Base-by-base conservation (phyloP, 345 rosid genomes). In the Carallia pectinifolia region DNA sequence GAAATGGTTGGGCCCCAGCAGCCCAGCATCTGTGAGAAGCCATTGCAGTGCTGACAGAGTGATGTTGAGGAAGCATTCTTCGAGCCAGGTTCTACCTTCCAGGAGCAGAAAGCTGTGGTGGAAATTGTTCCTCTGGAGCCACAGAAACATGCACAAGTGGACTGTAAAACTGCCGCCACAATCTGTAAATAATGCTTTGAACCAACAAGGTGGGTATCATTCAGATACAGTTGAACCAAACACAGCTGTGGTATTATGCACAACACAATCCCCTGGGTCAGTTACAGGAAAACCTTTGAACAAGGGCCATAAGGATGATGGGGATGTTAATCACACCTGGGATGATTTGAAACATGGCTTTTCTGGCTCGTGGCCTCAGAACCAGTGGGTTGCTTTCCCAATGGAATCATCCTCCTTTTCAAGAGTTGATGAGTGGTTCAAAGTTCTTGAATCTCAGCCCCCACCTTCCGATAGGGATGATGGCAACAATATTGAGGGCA, bases 41-140 rank as follows among this genome's bases (percentile, higher is more conserved):
- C 85, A 62, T 59, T 72, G 70, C 58, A 91, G 96, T 72, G 97
- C 99, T 10, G 98, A 94, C 71, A 79, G 84, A 83, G 98, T 91
- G 71, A 91, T 94, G 91, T 81, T 94, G 68, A 88, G 87, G 87
- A 94, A 90, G 79, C 95, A 86, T 67, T 91, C 99, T 8, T 90
- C 97, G 0, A 90, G 92, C 85, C 99, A 94, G 78, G 82, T 94
- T 71, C 86, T 91, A 29, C 97, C 99, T 6, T 94, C 98, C 0
- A 86, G 96, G 44, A 88, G 96, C 73, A 78, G 92, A 53, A 80
- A 72, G 53, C 79, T 95, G 19, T 90, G 96, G 97, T 89, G 97
- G 97, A 91, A 92, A 64, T 70, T 91, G 72, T 90, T 91, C 64
- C 89, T 95, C 7, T 91, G 99, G 99, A 95, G 99, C 76, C 97